These are phyloP conservation scores for Gossypium sturtianum DNA, from an alignment of 345 rosid species.

Conservation along the genomic window DNA sequence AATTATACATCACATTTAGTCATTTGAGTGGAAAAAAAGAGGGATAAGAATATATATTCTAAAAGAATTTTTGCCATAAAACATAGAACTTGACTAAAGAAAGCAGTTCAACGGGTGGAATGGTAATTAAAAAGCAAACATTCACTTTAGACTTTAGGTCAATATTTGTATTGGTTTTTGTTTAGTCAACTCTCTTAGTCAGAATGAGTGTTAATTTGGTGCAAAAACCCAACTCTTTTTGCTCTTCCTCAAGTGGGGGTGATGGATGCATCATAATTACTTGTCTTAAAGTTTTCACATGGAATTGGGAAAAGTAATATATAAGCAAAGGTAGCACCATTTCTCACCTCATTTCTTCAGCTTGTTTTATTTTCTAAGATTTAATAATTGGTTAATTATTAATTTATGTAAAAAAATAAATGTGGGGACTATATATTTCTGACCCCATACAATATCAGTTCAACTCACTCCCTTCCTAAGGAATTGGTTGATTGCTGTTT, in stretches of 20 bases:
- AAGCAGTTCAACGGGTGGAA: neutral
- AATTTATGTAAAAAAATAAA: neutral
- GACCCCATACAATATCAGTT: slow-evolving; percentile 3
- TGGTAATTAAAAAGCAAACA: neutral
- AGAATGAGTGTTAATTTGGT: neutral
- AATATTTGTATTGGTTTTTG: slow-evolving; percentile 12
- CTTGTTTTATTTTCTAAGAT: slow-evolving; percentile 19
- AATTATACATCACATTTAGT: no score
- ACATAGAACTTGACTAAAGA: neutral
- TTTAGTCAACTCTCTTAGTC: neutral
- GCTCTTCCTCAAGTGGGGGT: neutral
- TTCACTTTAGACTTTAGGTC: slow-evolving; percentile 1
- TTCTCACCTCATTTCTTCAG: neutral
- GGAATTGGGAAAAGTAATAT: slow-evolving; percentile 14
- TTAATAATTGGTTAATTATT: slow-evolving; percentile 16
- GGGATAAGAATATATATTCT: neutral
- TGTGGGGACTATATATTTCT: slow-evolving; percentile 2
- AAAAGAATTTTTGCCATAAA: neutral
- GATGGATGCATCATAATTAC: neutral
- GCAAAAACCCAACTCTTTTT: slow-evolving; percentile 3
- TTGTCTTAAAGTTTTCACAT: slow-evolving; percentile 11
- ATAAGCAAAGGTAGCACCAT: slow-evolving; percentile 17
- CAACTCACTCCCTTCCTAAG: slow-evolving; percentile 9
- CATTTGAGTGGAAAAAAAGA: no score
- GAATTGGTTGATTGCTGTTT: slow-evolving; percentile 12